Evolutionary conservation across 169 alveolate species (phyloP), one percentile per base, ranked within the genome.

Genomic region (Cryptosporidium parvum): DNA sequence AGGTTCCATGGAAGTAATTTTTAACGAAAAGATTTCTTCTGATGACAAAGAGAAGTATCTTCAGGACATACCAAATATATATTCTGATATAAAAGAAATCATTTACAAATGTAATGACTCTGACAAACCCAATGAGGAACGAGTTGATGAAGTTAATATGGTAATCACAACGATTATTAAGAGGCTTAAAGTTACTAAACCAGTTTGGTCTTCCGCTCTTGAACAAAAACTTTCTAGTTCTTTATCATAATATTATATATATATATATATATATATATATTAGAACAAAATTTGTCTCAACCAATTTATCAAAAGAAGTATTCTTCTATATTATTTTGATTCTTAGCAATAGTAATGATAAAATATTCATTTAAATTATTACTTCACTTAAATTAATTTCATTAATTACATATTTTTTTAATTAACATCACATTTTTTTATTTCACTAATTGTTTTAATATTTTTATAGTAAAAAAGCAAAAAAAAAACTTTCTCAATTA

Each of bases 1-100:
- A 67, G 89, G 89, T 44, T 62, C 89, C 29, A 59, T 59, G 33
- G 89, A 80, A 18, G 51, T 80, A 2, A 33, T 80, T 42, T 80
- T 80, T 14, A 80, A 80, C 23, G 75, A 80, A 44, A 80, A 80
- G 26, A 33, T 80, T 23, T 23, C 52, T 31, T 33, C 62, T 59
- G 89, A 62, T 21, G 51, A 80, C 26, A 61, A 58, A 61, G 72
- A 80, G 29, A 80, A 65, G 62, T 48, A 80, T 65, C 26, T 80
- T n/a, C 62, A 42, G 62, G 89, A 80, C 48, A 80, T 80, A 18
- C 89, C 89, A 61, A 80, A 80, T 42, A 80, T 80, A 4, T 45
- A 37, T 65, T 44, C 67, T 48, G 89, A 80, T 18, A 31, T 67
- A 9, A 80, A 62, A 65, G 67, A 37, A 5, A 80, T 80, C 14